Base-by-base conservation (phyloP, 192 early-diverging fungal genomes). In the Rhizophagus clarus region DNA sequence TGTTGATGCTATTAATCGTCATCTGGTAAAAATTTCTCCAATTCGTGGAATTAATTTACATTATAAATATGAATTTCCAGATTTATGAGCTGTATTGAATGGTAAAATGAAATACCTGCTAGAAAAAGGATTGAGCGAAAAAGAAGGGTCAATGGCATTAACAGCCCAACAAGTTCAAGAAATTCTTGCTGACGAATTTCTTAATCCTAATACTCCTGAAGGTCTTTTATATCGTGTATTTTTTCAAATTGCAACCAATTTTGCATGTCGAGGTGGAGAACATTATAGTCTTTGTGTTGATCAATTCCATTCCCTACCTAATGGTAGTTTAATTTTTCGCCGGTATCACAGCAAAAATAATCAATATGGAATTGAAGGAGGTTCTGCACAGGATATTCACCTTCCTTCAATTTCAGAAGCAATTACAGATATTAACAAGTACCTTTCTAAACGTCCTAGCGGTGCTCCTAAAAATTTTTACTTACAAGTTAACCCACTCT, bases 1-100 rank as follows among this genome's bases (percentile, higher is more conserved):
- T 34, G 17, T 74, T 74, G 73, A 74, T 74, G 73, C 73, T 61
- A 60, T 74, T 62, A 61, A 61, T 29, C 51, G 22, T 9, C 42
- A 74, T 15, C 26, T 61, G 6, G 26, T 74, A 42, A 51, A 60
- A 14, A n/a, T 24, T 60, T 60, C 45, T 28, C 5, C 14, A 42
- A 74, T 60, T 11, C n/a, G 1, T 15, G 3, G 15, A 42, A 74
- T 61, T 61, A 61, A 34, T 61, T 61, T 61, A 74, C 12, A 74
- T 61, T 22, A 74, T 17, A 26, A 61, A n/a, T 61, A 74, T 61
- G 42, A 28, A 15, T 74, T 74, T 62, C 20, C 56, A 61, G 73
- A 74, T 49, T 31, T 74, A 20, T 20, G 20, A 10, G 22, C n/a
- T 74, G 51, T 74, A 9, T 56, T 74, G 15, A 10, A 74, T 74